Evolutionary conservation across 768 basidiomycete species (phyloP), one percentile per base, ranked within the genome.

Genomic region (Dentipellis sp.): DNA sequence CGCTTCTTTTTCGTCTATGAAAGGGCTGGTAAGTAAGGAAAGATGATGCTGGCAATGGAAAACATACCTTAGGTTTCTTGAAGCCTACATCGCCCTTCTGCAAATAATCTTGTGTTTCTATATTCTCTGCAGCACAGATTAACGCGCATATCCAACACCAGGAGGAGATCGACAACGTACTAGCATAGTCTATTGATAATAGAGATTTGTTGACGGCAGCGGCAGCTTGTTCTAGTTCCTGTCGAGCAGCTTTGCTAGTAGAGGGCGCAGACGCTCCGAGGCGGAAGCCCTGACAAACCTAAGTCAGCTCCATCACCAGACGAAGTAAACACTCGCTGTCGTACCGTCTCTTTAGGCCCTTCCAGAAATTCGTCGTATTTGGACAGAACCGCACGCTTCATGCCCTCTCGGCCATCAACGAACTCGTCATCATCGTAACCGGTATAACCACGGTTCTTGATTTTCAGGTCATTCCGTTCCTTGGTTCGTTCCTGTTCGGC

Each of bases 361-460:
- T 90, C 83, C 59, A 97, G 74, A 53, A 87, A 87, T 63, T 97
- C 91, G 62, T 98, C 95, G 64, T 98, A 98, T 69, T 98, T 98
- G 17, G 89, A 79, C 53, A 99, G 71, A 35, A 98, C 76, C 29
- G 89, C 79, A 23, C 84, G 80, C 66, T 91, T 94, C 77, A 84
- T 77, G n/a, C 89, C 91, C 52, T 79, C 83, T 48, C 75, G 78
- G 21, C 84, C 88, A 21, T 81, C 80, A 2, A 69, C 75, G 62
- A 98, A 97, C 65, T 98, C 97, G 4, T 95, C 94, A 63, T 98
- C 95, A 63, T 99, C 94, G 67, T 91, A 95, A 14, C 94, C 94
- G 0, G 91, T 94, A 66, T 97, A 98, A 66, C 90, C 88, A 22
- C 81, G 82, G 56, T 80, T 84, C 74, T 95, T 93, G 47, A 87